phyloP scores from a whole-genome alignment of 371 early-diverging fungal species.

The Syncephalastrum sp. region DNA sequence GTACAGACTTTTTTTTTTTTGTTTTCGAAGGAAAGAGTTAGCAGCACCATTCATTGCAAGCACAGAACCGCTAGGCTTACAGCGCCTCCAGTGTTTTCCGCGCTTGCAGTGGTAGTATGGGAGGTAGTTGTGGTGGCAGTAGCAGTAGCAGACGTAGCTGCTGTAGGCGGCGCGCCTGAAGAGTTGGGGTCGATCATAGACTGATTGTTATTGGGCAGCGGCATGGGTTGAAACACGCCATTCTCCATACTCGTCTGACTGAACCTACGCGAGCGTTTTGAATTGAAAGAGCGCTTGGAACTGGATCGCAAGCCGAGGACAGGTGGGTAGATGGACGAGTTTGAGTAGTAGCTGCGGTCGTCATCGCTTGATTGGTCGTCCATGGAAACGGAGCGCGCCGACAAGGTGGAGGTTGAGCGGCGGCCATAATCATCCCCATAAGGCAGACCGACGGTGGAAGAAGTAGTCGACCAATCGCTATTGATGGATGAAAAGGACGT shows the following conservation, averaged over 20 bases:
- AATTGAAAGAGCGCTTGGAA: slow-evolving; percentile 37
- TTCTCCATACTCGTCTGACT: slow-evolving; percentile 69
- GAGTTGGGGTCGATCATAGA: too few relatives aligned
- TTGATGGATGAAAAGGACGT: slow-evolving; percentile 62
- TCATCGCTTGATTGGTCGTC: slow-evolving; percentile 47
- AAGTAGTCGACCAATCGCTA: slow-evolving; percentile 56
- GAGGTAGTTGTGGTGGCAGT: not conserved
- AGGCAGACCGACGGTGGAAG: slow-evolving; percentile 20
- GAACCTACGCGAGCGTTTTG: slow-evolving; percentile 51
- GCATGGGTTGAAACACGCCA: slow-evolving; percentile 61
- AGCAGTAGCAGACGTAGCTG: too few relatives aligned
- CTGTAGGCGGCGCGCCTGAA: too few relatives aligned
- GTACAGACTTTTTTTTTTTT: slow-evolving; percentile 10
- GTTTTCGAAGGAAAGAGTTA: slow-evolving; percentile 14
- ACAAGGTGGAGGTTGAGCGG: slow-evolving; percentile 17
- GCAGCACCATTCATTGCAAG: too few relatives aligned
- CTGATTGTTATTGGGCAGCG: slow-evolving; percentile 37
- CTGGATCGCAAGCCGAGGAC: slow-evolving; percentile 30
- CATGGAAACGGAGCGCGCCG: slow-evolving; percentile 14
- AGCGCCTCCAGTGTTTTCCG: too few relatives aligned
- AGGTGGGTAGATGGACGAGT: slow-evolving; percentile 31
- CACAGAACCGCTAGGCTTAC: too few relatives aligned
- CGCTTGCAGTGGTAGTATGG: too few relatives aligned
- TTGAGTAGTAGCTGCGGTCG: slow-evolving; percentile 24
- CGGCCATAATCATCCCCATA: slow-evolving; percentile 8